Evolutionary conservation across 2,329 filamentous ascomycete genomes (phyloP).

Genomic region (Exserohilum rostratum): DNA sequence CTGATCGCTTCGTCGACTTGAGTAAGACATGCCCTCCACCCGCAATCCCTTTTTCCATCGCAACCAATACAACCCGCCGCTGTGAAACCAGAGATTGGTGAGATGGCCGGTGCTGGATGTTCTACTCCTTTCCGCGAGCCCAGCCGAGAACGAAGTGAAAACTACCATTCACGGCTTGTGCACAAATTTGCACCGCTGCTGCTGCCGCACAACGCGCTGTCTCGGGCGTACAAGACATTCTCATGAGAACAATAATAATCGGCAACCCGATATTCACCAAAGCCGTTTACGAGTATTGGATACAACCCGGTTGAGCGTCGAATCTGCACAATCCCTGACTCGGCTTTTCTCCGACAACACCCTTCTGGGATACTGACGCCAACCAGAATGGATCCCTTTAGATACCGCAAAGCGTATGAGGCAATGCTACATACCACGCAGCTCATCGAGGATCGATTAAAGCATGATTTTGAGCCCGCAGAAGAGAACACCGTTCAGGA

Average conservation of each 20-base stretch:
- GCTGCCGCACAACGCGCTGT: slow-evolving; percentile 8
- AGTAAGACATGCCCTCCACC: slow-evolving; percentile 33
- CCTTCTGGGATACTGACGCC: slow-evolving; percentile 20
- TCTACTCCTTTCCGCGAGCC: slow-evolving; percentile 12
- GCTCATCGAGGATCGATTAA: slow-evolving; percentile 40
- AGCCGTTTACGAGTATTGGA: slow-evolving; percentile 7
- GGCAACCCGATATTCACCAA: neutral
- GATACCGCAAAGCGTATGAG: slow-evolving; percentile 47
- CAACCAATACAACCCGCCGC: slow-evolving; percentile 19
- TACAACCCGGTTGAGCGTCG: slow-evolving; percentile 1
- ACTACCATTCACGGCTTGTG: slow-evolving; percentile 2
- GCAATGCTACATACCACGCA: slow-evolving; percentile 46
- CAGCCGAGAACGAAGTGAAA: slow-evolving; percentile 16
- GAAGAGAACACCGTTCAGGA: slow-evolving; percentile 12
- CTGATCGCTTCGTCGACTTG: slow-evolving; percentile 28
- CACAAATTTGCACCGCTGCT: slow-evolving; percentile 3
- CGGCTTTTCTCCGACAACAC: neutral
- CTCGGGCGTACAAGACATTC: slow-evolving; percentile 10
- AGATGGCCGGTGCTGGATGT: slow-evolving; percentile 27
- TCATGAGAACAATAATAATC: slow-evolving; percentile 12
- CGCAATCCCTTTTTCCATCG: slow-evolving; percentile 14
- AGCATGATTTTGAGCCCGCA: slow-evolving; percentile 22
- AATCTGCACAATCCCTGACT: neutral
- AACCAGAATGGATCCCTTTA: slow-evolving; percentile 45
- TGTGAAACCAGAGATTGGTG: slow-evolving; percentile 16